Percentiles rank a stretch among this genome's conserved stretches.
Conservation (phyloP, 148 eudicot genomes). For the Rhododendron williamsianum region DNA sequence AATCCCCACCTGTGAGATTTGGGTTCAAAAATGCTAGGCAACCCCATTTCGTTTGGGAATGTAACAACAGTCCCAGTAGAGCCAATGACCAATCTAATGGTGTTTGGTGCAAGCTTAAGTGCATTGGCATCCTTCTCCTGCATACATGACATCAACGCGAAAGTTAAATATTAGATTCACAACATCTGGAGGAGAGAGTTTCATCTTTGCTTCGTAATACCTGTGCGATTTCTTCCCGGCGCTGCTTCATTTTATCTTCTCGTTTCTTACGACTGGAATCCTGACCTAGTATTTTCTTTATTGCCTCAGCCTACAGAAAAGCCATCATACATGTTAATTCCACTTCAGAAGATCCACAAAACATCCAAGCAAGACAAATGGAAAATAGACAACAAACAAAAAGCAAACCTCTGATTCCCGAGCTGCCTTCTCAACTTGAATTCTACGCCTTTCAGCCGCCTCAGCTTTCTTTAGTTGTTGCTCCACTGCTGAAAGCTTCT, state of each 20-base stretch:
- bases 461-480: conserved; percentile 78
- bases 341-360: conserved; percentile 3
- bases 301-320: conserved; percentile 83
- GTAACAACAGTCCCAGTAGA: conserved; percentile 71
- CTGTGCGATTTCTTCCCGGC: conserved; percentile 81
- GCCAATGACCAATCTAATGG: conserved; percentile 59
- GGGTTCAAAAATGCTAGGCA: conserved; percentile 57
- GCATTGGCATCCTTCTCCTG: conserved; percentile 82
- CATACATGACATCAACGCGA: conserved; percentile 7
- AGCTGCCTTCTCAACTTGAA: conserved; percentile 81
- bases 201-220: conserved; percentile 24
- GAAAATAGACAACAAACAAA: neutral
- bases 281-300: conserved; percentile 94
- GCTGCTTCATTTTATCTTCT: conserved; percentile 86
- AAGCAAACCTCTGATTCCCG: conserved; percentile 70
- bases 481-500: conserved; percentile 71
- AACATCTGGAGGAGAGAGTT: neutral
- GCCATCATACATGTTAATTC: conserved; percentile 12
- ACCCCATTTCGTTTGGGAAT: conserved; percentile 63
- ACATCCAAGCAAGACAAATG: neutral
- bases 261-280: conserved; percentile 88
- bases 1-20: conserved; percentile 51
- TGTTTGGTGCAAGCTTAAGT: conserved; percentile 45
- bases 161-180: neutral
- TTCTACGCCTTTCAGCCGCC: conserved; percentile 76